Evolutionary conservation across 2,329 filamentous ascomycete genomes (phyloP).

Genomic region (Verticillium klebahnii): DNA sequence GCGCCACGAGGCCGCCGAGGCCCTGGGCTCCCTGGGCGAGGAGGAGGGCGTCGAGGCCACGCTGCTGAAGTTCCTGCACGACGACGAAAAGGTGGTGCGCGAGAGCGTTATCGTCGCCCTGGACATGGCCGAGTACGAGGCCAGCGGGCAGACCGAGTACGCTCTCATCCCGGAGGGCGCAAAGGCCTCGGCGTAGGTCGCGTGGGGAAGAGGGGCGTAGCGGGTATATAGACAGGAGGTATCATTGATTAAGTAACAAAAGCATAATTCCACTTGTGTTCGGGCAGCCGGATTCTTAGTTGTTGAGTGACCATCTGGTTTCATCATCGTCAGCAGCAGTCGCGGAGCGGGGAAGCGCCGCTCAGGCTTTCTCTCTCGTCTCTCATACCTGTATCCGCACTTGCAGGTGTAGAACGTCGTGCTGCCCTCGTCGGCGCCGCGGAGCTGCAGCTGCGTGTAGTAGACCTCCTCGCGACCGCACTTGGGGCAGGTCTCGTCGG

Average conservation of each 20-base stretch:
- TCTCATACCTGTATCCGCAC: conserved; percentile 73
- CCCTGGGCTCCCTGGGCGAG: conserved; percentile 87
- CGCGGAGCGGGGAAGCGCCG: too few species aligned
- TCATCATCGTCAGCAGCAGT: neutral
- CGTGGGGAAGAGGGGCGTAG: neutral
- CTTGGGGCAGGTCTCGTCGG: conserved; percentile 67
- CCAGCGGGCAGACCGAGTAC: conserved; percentile 83
- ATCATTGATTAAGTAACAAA: neutral
- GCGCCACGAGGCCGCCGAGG: conserved; percentile 93
- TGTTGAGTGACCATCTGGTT: conserved; percentile 53
- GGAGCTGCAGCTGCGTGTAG: conserved; percentile 79
- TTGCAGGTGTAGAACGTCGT: conserved; percentile 89
- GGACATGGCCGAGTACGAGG: conserved; percentile 97
- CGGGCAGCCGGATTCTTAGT: conserved; percentile 32
- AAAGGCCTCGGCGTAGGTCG: conserved; percentile 31
- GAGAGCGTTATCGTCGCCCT: conserved; percentile 94
- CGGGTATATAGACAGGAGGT: neutral
- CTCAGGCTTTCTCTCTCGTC: neutral
- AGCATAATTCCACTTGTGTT: neutral
- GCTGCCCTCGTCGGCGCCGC: conserved; percentile 90
- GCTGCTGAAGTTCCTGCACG: conserved; percentile 77
- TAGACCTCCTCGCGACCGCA: conserved; percentile 80
- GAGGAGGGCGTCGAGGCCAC: conserved; percentile 89
- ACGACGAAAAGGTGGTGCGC: conserved; percentile 87
- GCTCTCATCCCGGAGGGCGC: conserved; percentile 72